phyloP scores from a whole-genome alignment of 1,139 yeast species.

The Suhomyces guaymorum region DNA sequence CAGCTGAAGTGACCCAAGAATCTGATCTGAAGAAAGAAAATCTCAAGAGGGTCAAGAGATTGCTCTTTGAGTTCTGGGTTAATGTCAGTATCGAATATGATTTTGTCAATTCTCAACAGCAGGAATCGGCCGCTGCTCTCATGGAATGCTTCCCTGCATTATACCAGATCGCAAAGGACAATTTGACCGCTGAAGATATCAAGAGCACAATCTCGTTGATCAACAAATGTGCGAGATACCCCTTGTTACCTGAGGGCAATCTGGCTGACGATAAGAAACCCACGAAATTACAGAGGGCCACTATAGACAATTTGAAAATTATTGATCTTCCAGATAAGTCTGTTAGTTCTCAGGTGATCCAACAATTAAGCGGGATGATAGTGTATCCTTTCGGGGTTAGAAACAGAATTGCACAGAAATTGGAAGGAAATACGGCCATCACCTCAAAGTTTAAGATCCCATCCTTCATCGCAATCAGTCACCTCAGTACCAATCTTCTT shows the following conservation, averaged over 20 bases:
- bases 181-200: conserved; percentile 33
- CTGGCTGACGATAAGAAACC: conserved; percentile 49
- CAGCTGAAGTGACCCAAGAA: background rate
- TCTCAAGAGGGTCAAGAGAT: conserved; percentile 38
- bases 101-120: conserved; percentile 53
- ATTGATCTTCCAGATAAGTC: conserved; percentile 35
- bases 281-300: conserved; percentile 54
- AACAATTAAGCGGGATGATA: conserved; percentile 54
- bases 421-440: conserved; percentile 26
- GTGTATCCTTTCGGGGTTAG: conserved; percentile 63
- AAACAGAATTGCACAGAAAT: conserved; percentile 47
- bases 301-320: conserved; percentile 44
- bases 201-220: conserved; percentile 48
- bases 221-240: conserved; percentile 65
- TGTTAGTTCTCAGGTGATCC: conserved; percentile 48
- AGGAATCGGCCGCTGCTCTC: conserved; percentile 55
- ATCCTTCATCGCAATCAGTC: conserved; percentile 65
- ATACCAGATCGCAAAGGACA: conserved; percentile 34
- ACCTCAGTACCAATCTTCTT: conserved; percentile 48
- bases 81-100: conserved; percentile 59
- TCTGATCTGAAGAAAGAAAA: conserved; percentile 1
- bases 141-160: conserved; percentile 53
- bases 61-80: conserved; percentile 66
- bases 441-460: conserved; percentile 52
- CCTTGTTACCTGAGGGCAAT: conserved; percentile 55